Evolutionary conservation across 768 basidiomycete genomes (phyloP).

Genomic region (Pleurotus pulmonarius): DNA sequence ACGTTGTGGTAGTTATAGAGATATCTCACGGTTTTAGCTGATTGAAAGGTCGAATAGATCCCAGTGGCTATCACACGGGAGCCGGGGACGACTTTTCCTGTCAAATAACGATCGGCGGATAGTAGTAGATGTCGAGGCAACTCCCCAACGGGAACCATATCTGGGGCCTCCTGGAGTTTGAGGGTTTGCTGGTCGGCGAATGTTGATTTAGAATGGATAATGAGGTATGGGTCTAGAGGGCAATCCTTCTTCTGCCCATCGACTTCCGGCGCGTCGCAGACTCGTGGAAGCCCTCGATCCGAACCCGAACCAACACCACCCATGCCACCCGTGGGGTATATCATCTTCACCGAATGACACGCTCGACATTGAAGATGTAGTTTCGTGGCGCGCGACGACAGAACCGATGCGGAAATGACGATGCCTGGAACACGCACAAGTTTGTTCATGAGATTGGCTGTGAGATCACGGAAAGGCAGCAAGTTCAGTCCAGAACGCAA

Average conservation of each 20-base stretch:
- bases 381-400: slow-evolving; percentile 90
- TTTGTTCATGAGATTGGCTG: slow-evolving; percentile 92
- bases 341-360: slow-evolving; percentile 75
- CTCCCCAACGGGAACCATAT: slow-evolving; percentile 99
- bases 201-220: slow-evolving; percentile 88
- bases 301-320: slow-evolving; percentile 87
- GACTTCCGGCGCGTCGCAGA: slow-evolving; percentile 76
- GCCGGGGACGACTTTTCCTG: slow-evolving; percentile 92
- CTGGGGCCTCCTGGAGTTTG: slow-evolving; percentile 97
- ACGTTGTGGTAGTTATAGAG: not conserved
- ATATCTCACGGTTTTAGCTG: slow-evolving; percentile 65
- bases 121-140: slow-evolving; percentile 93
- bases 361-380: slow-evolving; percentile 91
- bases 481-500: slow-evolving; percentile 89
- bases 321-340: slow-evolving; percentile 74
- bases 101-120: slow-evolving; percentile 86
- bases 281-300: slow-evolving; percentile 80
- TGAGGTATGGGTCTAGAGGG: slow-evolving; percentile 92
- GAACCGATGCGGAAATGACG: slow-evolving; percentile 93
- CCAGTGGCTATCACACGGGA: slow-evolving; percentile 95
- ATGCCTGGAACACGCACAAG: slow-evolving; percentile 97
- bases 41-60: slow-evolving; percentile 94
- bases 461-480: slow-evolving; percentile 90
- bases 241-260: slow-evolving; percentile 93
- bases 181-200: slow-evolving; percentile 96